A percentile compares a stretch with the other conserved stretches of the same genome.
These are phyloP conservation scores for Circinella minor DNA, from an alignment of 371 early-diverging fungal species.

Conservation along the genomic window DNA sequence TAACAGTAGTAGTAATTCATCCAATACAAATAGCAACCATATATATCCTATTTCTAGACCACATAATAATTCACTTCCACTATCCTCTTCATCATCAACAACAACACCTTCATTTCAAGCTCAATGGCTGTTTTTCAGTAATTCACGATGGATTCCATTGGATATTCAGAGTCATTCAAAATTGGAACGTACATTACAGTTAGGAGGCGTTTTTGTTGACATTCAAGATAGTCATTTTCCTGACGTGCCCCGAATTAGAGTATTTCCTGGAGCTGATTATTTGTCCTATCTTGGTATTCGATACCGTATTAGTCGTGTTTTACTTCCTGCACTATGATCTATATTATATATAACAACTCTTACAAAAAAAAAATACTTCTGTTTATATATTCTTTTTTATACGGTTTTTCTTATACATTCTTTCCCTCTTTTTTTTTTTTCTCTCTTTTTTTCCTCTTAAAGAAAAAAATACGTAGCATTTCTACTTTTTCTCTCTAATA, in stretches of 20 bases:
- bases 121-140: constrained; percentile 33
- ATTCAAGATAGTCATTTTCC: constrained; percentile 33
- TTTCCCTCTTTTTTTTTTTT: too few relatives aligned
- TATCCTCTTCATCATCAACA: constrained; percentile 2
- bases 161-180: constrained; percentile 25
- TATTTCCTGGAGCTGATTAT: constrained; percentile 31
- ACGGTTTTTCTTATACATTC: too few relatives aligned
- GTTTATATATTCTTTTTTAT: not conserved
- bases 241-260: constrained; percentile 24
- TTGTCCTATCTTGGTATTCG: constrained; percentile 32
- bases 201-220: constrained; percentile 29
- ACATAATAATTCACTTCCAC: too few relatives aligned
- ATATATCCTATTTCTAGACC: not conserved
- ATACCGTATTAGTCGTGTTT: constrained; percentile 29
- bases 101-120: constrained; percentile 17
- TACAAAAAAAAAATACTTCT: not conserved
- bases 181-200: constrained; percentile 26
- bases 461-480: too few relatives aligned
- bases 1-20: not conserved
- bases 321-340: constrained; percentile 22
- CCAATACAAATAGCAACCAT: not conserved
- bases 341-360: not conserved
- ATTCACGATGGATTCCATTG: constrained; percentile 29
- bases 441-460: too few relatives aligned
- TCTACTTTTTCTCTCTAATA: too few relatives aligned